Evolutionary conservation across 768 basidiomycete genomes (phyloP).

Genomic region (Boletus tomentosulus): DNA sequence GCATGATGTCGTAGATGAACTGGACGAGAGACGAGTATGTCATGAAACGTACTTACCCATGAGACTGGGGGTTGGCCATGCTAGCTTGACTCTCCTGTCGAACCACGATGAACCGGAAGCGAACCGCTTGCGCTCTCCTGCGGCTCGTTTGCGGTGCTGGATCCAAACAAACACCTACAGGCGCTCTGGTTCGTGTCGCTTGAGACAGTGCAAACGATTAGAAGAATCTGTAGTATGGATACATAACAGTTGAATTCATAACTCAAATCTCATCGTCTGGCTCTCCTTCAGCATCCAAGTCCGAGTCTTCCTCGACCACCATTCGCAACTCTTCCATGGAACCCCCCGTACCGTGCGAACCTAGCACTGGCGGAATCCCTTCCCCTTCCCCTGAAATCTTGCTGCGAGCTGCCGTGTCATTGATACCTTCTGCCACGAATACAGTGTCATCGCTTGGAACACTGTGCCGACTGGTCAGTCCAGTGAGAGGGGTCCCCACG

Average conservation of each 20-base stretch:
- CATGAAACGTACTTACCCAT: constrained; percentile 29
- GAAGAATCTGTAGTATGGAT: constrained; percentile 14
- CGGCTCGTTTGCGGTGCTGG: constrained; percentile 31
- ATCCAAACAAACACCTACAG: constrained; percentile 21
- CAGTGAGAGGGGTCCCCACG: constrained; percentile 47
- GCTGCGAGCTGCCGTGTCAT: constrained; percentile 27
- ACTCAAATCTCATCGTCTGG: constrained; percentile 45
- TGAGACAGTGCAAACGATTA: constrained; percentile 19
- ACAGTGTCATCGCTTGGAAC: constrained; percentile 58
- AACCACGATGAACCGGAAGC: constrained; percentile 35
- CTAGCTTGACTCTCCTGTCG: constrained; percentile 19
- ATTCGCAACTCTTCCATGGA: constrained; percentile 3
- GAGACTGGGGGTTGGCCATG: constrained; percentile 33
- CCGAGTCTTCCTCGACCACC: constrained; percentile 28
- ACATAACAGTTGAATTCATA: constrained; percentile 28
- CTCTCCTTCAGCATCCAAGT: constrained; percentile 41
- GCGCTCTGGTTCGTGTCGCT: constrained; percentile 22
- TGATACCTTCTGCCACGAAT: constrained; percentile 33
- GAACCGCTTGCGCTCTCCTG: constrained; percentile 31
- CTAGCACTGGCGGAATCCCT: constrained; percentile 6
- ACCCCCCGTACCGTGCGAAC: neutral
- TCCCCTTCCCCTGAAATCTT: constrained; percentile 22
- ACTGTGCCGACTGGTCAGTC: constrained; percentile 48
- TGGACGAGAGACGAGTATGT: neutral
- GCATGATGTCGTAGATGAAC: neutral